Conservation (phyloP, 1,284 basidiomycete genomes). For the Pseudozyma sp. region DNA sequence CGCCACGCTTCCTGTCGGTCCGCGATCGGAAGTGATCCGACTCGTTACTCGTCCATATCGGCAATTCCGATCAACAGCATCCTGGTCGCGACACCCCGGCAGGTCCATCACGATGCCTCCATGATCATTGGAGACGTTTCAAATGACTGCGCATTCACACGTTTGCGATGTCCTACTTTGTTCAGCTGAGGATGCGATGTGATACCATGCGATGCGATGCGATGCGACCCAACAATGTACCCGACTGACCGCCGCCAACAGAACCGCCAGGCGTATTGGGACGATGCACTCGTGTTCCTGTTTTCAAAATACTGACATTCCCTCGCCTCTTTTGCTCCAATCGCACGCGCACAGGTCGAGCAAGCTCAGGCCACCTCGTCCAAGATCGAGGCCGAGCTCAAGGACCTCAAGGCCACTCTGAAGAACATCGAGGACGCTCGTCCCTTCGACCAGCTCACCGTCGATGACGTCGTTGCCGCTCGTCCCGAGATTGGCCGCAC, state of each 20-base stretch:
- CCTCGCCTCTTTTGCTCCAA: background rate
- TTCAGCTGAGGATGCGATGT: background rate
- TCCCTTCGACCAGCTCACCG: slow-evolving; percentile 96
- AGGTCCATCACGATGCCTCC: too few relatives aligned
- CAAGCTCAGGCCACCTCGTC: slow-evolving; percentile 90
- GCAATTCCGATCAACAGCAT: too few relatives aligned
- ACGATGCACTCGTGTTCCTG: too few relatives aligned
- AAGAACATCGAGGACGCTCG: slow-evolving; percentile 97
- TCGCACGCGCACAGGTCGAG: slow-evolving; percentile 75
- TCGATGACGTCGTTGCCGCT: slow-evolving; percentile 89
- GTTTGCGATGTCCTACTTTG: background rate
- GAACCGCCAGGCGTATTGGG: background rate
- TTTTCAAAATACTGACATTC: slow-evolving; percentile 13
- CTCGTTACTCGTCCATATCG: too few relatives aligned
- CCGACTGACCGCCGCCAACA: too few relatives aligned
- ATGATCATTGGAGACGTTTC: too few relatives aligned
- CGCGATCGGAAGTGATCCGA: too few relatives aligned
- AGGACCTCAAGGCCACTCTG: slow-evolving; percentile 90
- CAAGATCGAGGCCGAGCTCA: slow-evolving; percentile 92
- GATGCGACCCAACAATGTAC: background rate
- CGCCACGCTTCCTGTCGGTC: too few relatives aligned
- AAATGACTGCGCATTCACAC: too few relatives aligned
- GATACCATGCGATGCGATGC: slow-evolving; percentile 3
- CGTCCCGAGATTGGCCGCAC: slow-evolving; percentile 92
- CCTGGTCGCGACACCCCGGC: too few relatives aligned